Percentiles rank a stretch among this genome's conserved stretches.
These are phyloP conservation scores for Solidago caesia DNA, from an alignment of 129 eudicot species.

Conservation along the genomic window DNA sequence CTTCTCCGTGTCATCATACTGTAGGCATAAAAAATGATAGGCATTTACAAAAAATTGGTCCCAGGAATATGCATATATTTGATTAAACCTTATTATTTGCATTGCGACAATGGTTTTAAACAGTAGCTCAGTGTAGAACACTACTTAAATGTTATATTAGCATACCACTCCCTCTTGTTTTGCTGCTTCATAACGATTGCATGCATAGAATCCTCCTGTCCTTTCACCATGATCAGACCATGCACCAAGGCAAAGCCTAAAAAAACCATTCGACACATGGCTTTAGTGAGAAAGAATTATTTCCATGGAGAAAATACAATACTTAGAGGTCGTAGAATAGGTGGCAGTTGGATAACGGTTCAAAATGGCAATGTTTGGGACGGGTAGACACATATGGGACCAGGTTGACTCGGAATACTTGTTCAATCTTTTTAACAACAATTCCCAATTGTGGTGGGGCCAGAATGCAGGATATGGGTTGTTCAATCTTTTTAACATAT, in stretches of 20 bases:
- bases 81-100: background rate
- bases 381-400: no score
- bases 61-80: conserved; percentile 3
- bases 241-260: conserved; percentile 94
- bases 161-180: conserved; percentile 94
- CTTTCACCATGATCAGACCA: conserved; percentile 99
- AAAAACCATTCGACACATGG: background rate
- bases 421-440: no score
- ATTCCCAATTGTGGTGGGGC: no score
- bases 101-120: background rate
- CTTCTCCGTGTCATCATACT: conserved; percentile 93
- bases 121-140: background rate
- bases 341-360: no score
- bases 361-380: no score
- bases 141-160: conserved; percentile 19
- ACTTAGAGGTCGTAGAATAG: no score
- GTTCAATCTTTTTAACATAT: no score
- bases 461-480: no score
- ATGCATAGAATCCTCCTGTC: conserved; percentile 97
- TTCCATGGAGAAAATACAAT: background rate
- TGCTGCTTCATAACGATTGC: conserved; percentile 95
- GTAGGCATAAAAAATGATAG: conserved; percentile 30
- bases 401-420: no score
- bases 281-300: conserved; percentile 2
- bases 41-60: conserved; percentile 5